phyloP scores from a whole-genome alignment of 306 rosid genomes.

The Dalbergia cochinchinensis region DNA sequence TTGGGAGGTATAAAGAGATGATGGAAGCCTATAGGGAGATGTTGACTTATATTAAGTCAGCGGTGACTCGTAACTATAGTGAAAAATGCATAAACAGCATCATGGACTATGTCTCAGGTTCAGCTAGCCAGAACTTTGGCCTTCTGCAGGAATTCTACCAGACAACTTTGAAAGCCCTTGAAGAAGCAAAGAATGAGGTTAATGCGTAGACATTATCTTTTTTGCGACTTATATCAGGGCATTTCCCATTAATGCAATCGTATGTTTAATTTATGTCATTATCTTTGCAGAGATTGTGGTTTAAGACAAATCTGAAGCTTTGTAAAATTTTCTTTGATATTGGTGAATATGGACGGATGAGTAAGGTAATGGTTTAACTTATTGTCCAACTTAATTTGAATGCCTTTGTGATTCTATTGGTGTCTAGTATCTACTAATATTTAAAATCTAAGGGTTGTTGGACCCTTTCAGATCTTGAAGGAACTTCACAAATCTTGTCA shows the following conservation, averaged over 20 bases:
- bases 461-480: slow-evolving; percentile 75
- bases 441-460: slow-evolving; percentile 41
- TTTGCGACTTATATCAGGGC: neutral
- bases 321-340: slow-evolving; percentile 98
- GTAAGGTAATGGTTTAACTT: slow-evolving; percentile 66
- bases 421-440: slow-evolving; percentile 34
- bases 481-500: slow-evolving; percentile 95
- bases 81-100: slow-evolving; percentile 98
- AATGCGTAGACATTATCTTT: slow-evolving; percentile 37
- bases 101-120: slow-evolving; percentile 98
- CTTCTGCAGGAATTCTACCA: slow-evolving; percentile 96
- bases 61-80: slow-evolving; percentile 93
- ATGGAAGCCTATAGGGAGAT: slow-evolving; percentile 97
- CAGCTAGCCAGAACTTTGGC: slow-evolving; percentile 92
- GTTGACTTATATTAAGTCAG: slow-evolving; percentile 98
- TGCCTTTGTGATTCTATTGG: slow-evolving; percentile 20
- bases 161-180: slow-evolving; percentile 93
- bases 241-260: slow-evolving; percentile 32
- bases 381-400: neutral
- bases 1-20: slow-evolving; percentile 93
- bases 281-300: slow-evolving; percentile 88
- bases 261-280: slow-evolving; percentile 28
- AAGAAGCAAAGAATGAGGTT: slow-evolving; percentile 99
- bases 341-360: slow-evolving; percentile 99
- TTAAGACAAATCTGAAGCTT: slow-evolving; percentile 97